phyloP scores from a whole-genome alignment of 2,329 filamentous ascomycete genomes.

The Zymoseptoria crescenta region DNA sequence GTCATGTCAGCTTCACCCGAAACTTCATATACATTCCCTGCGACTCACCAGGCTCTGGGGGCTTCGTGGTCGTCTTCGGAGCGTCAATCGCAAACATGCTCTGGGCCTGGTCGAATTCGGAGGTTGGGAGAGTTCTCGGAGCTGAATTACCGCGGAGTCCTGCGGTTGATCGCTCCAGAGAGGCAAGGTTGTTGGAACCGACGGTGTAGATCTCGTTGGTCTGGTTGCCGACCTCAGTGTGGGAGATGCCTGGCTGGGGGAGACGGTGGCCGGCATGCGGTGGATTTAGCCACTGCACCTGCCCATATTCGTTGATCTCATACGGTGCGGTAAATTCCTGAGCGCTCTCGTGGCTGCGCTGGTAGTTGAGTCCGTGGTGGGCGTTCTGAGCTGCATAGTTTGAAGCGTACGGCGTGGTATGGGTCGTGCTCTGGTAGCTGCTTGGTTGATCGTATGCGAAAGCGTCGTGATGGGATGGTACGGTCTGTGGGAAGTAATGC shows the following conservation, averaged over 20 bases:
- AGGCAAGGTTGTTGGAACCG: background rate
- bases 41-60: background rate
- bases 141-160: background rate
- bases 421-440: background rate
- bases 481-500: background rate
- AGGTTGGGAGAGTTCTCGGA: background rate
- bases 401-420: background rate
- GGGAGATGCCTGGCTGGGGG: background rate
- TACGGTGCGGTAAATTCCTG: background rate
- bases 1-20: no score
- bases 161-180: background rate
- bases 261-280: no score
- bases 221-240: background rate
- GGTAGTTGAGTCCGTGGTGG: background rate
- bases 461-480: background rate
- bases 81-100: background rate
- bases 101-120: background rate
- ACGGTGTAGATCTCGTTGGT: background rate
- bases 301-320: background rate
- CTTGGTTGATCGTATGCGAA: background rate
- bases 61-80: background rate
- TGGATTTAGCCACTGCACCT: background rate
- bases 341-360: background rate
- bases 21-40: no score
- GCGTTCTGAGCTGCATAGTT: background rate